Evolutionary conservation across 768 basidiomycete genomes (phyloP), one percentile per base, ranked within the genome.

Genomic region (Agrocybe praecox): DNA sequence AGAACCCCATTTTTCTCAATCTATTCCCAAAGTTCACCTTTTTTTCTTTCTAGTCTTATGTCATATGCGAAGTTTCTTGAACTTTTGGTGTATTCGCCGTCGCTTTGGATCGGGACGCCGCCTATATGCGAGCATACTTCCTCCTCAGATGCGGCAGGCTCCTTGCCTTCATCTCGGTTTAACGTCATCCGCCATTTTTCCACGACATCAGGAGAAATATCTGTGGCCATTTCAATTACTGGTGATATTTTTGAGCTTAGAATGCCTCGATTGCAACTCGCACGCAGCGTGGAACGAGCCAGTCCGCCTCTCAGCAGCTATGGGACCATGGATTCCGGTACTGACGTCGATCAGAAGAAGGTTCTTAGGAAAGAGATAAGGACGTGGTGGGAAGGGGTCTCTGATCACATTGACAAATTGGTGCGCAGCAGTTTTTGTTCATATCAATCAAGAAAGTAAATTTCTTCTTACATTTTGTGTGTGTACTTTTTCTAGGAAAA

Each of bases 341-440:
- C 69, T 7, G 65, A 57, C 12, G 75, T 72, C 29, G 74, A 74
- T 19, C 81, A 81, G 57, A 85, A 79, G 67, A 75, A 75, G 36
- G 61, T 69, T 2, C 67, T 90, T n/a, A 68, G 85, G 55, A 69
- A 75, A 53, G 85, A 90, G 66, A 89, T 90, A 57, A 79, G 75
- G 65, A 63, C 59, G 29, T 90, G 87, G 85, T 90, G 88, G 88
- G 81, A 85, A 61, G 78, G 80, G 17, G 69, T 90, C 7, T 74
- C 82, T 0, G 82, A 84, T 52, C 79, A 85, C 65, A 72, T 91
- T 58, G 84, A 87, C 60, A 75, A 77, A 58, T 70, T 90, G 58
- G 87, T 87, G 55, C 23, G 83, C 74, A 12, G 36, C n/a, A 40
- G 12, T 40, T 19, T 24, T 45, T 17, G 26, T 29, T 32, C 26